Evolutionary conservation across 768 basidiomycete genomes (phyloP), one percentile per base, ranked within the genome.

Genomic region (Phaeolepiota aurea): DNA sequence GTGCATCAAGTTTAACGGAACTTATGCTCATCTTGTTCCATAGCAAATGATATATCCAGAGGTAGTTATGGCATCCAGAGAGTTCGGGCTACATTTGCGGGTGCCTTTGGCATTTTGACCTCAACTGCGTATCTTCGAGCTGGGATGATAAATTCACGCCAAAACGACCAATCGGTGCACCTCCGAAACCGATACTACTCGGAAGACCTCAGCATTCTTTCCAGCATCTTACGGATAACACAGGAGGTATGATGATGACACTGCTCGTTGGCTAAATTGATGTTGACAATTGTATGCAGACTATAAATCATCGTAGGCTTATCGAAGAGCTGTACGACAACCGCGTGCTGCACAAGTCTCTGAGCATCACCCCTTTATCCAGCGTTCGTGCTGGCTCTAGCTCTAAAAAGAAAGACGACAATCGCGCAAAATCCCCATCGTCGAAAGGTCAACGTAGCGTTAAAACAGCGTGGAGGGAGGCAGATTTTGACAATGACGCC

Each of bases 1-100:
- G 11, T 33, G 3, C n/a, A 20, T 39, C 5, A 28, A 23, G 22
- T 30, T 37, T 38, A 38, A 23, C 13, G 14, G n/a, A 19, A n/a
- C 15, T 45, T 41, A n/a, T n/a, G 31, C 40, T 36, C 42, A 10
- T 46, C 18, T 40, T 34, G 15, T 28, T 19, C 21, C 32, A 1
- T 53, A 97, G 92, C 79, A 15, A 97, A 98, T 55, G 93, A 98
- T 61, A 89, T 98, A 19, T 90, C 92, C 0, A 77, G 74, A 38
- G 89, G 91, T 1, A 91, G 92, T 0, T 93, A 78, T 60, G 81
- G 77, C 22, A 87, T 96, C 47, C 65, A 72, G 19, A 82, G 81
- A 53, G 91, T 98, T 28, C 79, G 81, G 16, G 75, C 77, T 37
- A 84, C 89, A 2, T 72, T 98, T 45, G 82, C 85, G 0, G 93